A percentile compares a stretch with the other conserved stretches of the same genome.
These are phyloP conservation scores for Volvox carteri DNA, from an alignment of 163 green algal genomes.

Conservation along the genomic window DNA sequence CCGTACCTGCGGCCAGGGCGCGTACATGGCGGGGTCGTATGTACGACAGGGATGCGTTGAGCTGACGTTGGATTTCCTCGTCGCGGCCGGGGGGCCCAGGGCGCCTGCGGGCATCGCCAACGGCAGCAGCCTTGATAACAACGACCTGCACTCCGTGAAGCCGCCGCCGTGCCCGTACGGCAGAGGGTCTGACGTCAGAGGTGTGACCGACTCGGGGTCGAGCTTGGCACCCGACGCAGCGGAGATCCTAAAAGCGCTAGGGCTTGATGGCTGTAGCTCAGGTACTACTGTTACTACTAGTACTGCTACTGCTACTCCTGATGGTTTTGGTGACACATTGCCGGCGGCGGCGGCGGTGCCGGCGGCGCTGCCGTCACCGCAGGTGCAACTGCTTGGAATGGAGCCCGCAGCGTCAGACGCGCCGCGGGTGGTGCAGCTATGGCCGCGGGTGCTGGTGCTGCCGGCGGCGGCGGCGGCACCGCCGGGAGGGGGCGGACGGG, in stretches of 20 bases:
- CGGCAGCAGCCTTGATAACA: neutral
- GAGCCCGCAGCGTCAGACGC: neutral
- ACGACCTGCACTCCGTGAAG: neutral
- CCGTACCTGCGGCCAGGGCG: neutral
- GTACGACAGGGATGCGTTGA: slow-evolving; percentile 14
- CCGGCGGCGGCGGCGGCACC: neutral
- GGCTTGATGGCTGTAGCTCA: neutral
- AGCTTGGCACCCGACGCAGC: neutral
- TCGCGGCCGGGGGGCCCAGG: no score
- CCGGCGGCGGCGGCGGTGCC: neutral
- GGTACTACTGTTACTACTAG: no score
- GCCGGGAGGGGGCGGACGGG: neutral
- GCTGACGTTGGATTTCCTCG: slow-evolving; percentile 23
- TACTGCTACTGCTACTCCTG: no score
- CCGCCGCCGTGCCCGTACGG: no score
- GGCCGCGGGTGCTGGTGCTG: slow-evolving; percentile 14
- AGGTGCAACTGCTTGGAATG: neutral
- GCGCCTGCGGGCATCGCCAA: neutral
- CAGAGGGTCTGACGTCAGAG: no score
- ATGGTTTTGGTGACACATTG: neutral
- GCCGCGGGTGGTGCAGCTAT: neutral
- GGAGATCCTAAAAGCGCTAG: neutral
- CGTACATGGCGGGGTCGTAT: neutral
- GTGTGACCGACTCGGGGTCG: no score
- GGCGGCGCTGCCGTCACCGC: neutral